Conservation (phyloP, 2,329 filamentous ascomycete species). For the Paecilomyces sp. region DNA sequence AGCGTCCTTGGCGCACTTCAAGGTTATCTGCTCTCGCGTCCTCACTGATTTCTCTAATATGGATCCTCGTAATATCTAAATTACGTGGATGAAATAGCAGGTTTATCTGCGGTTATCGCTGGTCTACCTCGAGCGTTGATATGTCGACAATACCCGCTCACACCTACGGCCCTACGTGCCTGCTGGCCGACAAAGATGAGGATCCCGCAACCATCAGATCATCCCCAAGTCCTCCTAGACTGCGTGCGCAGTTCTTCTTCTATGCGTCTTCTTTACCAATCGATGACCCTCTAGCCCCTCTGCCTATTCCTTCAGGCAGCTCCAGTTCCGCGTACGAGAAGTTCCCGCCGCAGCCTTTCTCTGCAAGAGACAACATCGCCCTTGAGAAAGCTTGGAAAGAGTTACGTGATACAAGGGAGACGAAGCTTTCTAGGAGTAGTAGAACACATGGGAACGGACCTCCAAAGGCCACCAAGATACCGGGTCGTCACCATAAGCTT, state of each 20-base stretch:
- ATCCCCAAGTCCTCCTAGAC: conserved; percentile 46
- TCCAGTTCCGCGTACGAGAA: conserved; percentile 45
- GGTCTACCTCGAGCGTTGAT: neutral
- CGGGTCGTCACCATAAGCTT: conserved; percentile 16
- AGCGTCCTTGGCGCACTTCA: neutral
- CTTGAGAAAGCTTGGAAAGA: conserved; percentile 71
- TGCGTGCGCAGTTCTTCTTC: conserved; percentile 76
- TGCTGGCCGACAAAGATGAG: conserved; percentile 30
- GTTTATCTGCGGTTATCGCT: neutral
- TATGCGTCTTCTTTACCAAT: conserved; percentile 76
- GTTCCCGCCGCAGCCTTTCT: conserved; percentile 68
- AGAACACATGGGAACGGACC: conserved; percentile 7
- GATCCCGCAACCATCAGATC: conserved; percentile 23
- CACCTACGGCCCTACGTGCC: conserved; percentile 56
- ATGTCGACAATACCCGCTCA: conserved; percentile 42
- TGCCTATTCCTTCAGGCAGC: conserved; percentile 45
- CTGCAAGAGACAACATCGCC: conserved; percentile 67
- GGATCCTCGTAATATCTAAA: neutral
- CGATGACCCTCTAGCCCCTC: conserved; percentile 77
- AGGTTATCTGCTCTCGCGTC: neutral
- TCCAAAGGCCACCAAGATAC: conserved; percentile 11
- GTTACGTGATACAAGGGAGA: conserved; percentile 33
- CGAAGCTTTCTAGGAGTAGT: conserved; percentile 2
- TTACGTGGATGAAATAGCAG: neutral
- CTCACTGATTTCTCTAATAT: neutral